Base-by-base conservation (phyloP, 305 asterid species). In the Petunia hybrid region DNA sequence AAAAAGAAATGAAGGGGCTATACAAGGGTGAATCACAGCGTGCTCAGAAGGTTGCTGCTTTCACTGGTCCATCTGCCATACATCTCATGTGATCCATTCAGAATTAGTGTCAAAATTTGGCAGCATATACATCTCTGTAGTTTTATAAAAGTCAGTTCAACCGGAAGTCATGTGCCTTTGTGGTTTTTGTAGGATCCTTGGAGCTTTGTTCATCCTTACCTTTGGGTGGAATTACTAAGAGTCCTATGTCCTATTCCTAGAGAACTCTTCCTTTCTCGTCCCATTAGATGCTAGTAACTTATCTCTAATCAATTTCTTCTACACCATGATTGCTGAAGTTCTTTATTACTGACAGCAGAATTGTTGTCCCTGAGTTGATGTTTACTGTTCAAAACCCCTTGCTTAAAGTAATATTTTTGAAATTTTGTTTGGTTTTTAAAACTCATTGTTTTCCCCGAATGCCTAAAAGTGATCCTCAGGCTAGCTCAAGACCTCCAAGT, bases 11-110 rank as follows among this genome's bases (percentile, higher is more conserved):
- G 78, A 95, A 90, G 87, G 97, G 56, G 82, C 86, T 91, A 14
- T 95, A 92, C 86, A 94, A 91, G 84, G 84, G 82, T 16, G 99
- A 95, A 85, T 87, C 91, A 74, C 93, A 91, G 64, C 97, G 65
- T 43, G 99, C 99, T 75, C 99, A 94, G 87, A 95, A 88, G 83
- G 95, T 94, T 38, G 98, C 98, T 81, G 99, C 99, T 79, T 85
- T 88, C 82, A 87, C 97, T 43, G 95, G 97, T 45, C 99, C 99
- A 86, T 91, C 98, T 40, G 83, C 98, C 40, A 90, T 93, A 80
- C 99, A 90, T 92, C 92, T 95, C 79, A 89, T 91, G 99, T 95
- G 85, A 91, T 79, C 41, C 38, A 57, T 70, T 46, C 76, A 79
- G 69, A 67, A 62, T 56, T 6, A 66, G 39, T 76, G 41, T 63